Evolutionary conservation across 805 yeast species (phyloP), one percentile per base, ranked within the genome.

Genomic region (Zygoascus ofunaensis): DNA sequence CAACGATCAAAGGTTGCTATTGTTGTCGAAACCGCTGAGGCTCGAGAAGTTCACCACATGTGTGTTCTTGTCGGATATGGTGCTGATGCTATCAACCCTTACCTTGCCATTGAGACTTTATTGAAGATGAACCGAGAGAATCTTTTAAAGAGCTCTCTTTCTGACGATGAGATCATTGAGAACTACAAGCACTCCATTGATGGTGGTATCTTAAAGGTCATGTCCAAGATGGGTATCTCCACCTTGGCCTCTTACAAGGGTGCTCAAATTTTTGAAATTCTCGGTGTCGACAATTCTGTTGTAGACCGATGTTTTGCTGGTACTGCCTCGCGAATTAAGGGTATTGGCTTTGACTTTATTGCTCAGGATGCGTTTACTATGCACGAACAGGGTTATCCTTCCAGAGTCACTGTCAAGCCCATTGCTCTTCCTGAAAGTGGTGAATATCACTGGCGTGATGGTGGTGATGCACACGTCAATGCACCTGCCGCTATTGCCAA

Each of bases 151-250:
- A 65, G 60, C 37, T 72, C 72, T 26, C 62, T 84, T 43, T 59
- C 79, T 15, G 79, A 79, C 50, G 76, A 74, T 26, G 60, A 76
- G 53, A 73, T 87, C 48, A 65, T 89, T 49, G 71, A 71, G 42
- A 90, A 90, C 71, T 90, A 87, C 69, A 84, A 82, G 61, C 73
- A 78, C 53, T 82, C 97, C 10, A 73, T 85, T 48, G 94, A 90
- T 60, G 82, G 87, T 44, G 97, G 97, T 66, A 82, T 90, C 55
- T 71, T 87, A 57, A 90, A 92, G 71, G 97, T 92, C 48, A 90
- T 90, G 98, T 87, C 97, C 32, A 90, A 92, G 73, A 92, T 90
- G 97, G 98, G 98, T 73, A 92, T 90, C 56, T 89, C 97, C 26
- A 92, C 98, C 24, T 72, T 90, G 62, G 96, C 97, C 10, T 86